A percentile compares a stretch with the other conserved stretches of the same genome.
Conservation (phyloP, 305 asterid genomes). For the Coffea humblotiana region DNA sequence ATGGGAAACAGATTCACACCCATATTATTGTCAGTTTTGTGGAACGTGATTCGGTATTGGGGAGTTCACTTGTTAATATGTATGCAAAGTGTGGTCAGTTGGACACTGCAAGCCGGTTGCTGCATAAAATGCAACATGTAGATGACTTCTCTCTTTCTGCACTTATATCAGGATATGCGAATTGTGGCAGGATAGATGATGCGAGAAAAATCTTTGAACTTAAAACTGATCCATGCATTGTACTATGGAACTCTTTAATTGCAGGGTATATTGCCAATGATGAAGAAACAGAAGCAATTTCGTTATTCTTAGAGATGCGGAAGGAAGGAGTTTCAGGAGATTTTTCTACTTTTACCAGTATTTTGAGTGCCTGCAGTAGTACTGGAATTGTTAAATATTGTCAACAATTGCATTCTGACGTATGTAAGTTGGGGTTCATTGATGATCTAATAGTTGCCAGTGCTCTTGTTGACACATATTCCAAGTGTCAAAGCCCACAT, state of each 20-base stretch:
- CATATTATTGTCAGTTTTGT: slow-evolving; percentile 47
- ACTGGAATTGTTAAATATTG: slow-evolving; percentile 43
- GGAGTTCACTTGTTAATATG: slow-evolving; percentile 76
- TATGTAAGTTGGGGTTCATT: slow-evolving; percentile 49
- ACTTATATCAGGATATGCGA: slow-evolving; percentile 60
- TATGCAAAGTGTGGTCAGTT: slow-evolving; percentile 76
- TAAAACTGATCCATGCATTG: slow-evolving; percentile 21
- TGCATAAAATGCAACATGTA: slow-evolving; percentile 42
- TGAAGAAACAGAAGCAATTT: slow-evolving; percentile 51
- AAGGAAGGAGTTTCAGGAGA: slow-evolving; percentile 49
- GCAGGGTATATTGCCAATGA: slow-evolving; percentile 39
- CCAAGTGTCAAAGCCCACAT: slow-evolving; percentile 56
- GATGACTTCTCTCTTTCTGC: slow-evolving; percentile 50
- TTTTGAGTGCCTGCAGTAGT: slow-evolving; percentile 64
- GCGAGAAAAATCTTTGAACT: slow-evolving; percentile 15
- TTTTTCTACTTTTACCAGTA: slow-evolving; percentile 58
- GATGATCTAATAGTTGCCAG: slow-evolving; percentile 66
- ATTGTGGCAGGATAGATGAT: slow-evolving; percentile 26
- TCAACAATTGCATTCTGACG: slow-evolving; percentile 52
- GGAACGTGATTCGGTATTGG: slow-evolving; percentile 61
- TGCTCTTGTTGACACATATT: slow-evolving; percentile 65
- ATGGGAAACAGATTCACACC: slow-evolving; percentile 85
- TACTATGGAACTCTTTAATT: slow-evolving; percentile 36
- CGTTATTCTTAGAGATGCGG: slow-evolving; percentile 48
- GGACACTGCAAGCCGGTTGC: slow-evolving; percentile 45